Evolutionary conservation across 1,284 basidiomycete species (phyloP).

Genomic region (Leccinum subfulvum): DNA sequence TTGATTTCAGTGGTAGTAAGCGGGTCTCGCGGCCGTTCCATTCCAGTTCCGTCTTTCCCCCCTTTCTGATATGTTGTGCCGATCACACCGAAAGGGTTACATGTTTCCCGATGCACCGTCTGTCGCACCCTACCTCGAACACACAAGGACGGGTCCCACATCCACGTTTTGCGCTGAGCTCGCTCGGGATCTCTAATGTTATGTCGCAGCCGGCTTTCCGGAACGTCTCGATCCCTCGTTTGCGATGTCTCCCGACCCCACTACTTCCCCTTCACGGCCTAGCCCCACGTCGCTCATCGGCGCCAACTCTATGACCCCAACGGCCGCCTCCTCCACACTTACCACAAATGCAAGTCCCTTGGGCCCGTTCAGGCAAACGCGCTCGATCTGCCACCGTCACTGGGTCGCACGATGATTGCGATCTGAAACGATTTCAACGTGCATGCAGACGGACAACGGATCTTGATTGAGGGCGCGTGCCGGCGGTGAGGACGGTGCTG

Average conservation of each 20-base stretch:
- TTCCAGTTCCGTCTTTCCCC: constrained; percentile 3
- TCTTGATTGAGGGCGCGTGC: too few species aligned
- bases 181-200: constrained; percentile 61
- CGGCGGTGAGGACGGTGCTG: too few species aligned
- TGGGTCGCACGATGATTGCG: constrained; percentile 13
- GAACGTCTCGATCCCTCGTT: constrained; percentile 45
- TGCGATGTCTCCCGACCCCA: too few species aligned
- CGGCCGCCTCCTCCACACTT: constrained; percentile 66
- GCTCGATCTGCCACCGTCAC: constrained; percentile 46
- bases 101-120: constrained; percentile 68
- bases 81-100: constrained; percentile 55
- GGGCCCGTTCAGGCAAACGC: too few species aligned
- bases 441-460: too few species aligned
- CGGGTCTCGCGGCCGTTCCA: neutral
- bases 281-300: constrained; percentile 43
- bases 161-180: constrained; percentile 68
- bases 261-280: constrained; percentile 25
- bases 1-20: constrained; percentile 57
- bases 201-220: constrained; percentile 84
- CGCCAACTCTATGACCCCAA: constrained; percentile 75
- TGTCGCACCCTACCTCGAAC: constrained; percentile 77
- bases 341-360: constrained; percentile 56
- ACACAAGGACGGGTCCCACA: constrained; percentile 66
- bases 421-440: too few species aligned
- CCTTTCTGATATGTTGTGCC: neutral